Percentiles rank a stretch among this genome's conserved stretches.
Conservation (phyloP, 495 filamentous ascomycete species). For the Trichoderma gamsii region DNA sequence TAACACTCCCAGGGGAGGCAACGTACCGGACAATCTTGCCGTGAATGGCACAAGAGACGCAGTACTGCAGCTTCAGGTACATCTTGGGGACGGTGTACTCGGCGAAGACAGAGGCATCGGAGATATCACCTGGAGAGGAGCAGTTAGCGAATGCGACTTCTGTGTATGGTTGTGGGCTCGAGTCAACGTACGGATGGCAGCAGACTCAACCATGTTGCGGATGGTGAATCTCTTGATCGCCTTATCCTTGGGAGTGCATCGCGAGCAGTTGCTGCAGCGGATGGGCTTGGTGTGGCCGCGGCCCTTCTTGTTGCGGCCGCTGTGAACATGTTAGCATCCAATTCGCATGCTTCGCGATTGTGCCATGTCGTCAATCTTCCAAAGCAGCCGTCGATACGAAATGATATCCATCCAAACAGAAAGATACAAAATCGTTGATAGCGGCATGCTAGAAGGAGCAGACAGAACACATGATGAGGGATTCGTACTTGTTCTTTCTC, state of each 20-base stretch:
- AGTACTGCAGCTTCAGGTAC: constrained; percentile 99
- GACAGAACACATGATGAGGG: constrained; percentile 45
- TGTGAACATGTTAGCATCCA: constrained; percentile 34
- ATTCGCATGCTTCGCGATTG: background rate
- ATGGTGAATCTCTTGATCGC: constrained; percentile 99
- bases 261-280: constrained; percentile 99
- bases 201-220: constrained; percentile 99
- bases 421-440: background rate
- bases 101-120: constrained; percentile 95
- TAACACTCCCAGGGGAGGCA: constrained; percentile 23
- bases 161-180: background rate
- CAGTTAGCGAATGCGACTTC: constrained; percentile 3
- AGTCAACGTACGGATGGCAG: constrained; percentile 88
- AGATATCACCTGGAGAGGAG: constrained; percentile 83
- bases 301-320: constrained; percentile 99
- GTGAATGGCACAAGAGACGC: constrained; percentile 99
- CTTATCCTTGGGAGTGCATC: constrained; percentile 99
- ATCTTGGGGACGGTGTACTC: constrained; percentile 99
- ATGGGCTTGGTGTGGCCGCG: constrained; percentile 99
- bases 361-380: constrained; percentile 10
- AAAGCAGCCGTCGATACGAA: background rate
- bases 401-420: background rate
- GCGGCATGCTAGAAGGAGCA: background rate
- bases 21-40: constrained; percentile 99
- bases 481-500: constrained; percentile 62